Percentiles rank a stretch among this genome's conserved stretches.
Conservation (phyloP, 768 basidiomycete genomes). For the Mycena capillaripes region DNA sequence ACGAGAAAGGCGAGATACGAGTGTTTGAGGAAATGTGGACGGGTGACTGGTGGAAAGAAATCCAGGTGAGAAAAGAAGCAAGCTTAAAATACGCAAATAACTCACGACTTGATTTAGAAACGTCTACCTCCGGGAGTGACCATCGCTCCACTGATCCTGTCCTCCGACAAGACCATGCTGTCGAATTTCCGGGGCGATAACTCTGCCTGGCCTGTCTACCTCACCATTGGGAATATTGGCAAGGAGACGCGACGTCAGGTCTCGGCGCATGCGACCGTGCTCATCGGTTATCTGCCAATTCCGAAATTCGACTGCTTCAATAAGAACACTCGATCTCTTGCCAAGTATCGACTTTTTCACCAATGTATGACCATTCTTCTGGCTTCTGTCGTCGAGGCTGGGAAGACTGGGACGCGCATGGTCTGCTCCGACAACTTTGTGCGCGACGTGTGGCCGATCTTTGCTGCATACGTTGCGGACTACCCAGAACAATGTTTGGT, state of each 20-base stretch:
- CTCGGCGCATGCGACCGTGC: constrained; percentile 41
- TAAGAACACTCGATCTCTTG: too few species aligned
- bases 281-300: constrained; percentile 52
- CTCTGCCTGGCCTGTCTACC: constrained; percentile 50
- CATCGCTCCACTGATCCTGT: too few species aligned
- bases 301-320: too few species aligned
- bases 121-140: constrained; percentile 27
- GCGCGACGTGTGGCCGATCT: constrained; percentile 24
- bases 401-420: constrained; percentile 12
- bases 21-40: constrained; percentile 46
- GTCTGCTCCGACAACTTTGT: constrained; percentile 33
- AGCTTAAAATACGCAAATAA: not conserved
- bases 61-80: constrained; percentile 43
- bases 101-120: not conserved
- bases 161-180: constrained; percentile 52
- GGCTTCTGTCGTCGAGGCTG: constrained; percentile 36
- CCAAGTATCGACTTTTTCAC: constrained; percentile 49
- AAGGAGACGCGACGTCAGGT: constrained; percentile 43
- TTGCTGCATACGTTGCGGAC: constrained; percentile 28
- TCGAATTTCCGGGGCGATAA: constrained; percentile 48
- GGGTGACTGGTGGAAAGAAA: constrained; percentile 48
- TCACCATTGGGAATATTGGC: constrained; percentile 48
- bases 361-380: constrained; percentile 43
- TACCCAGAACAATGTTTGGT: constrained; percentile 16
- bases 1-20: constrained; percentile 11